phyloP scores from a whole-genome alignment of 371 early-diverging fungal genomes.

The Lichtheimia corymbifera region DNA sequence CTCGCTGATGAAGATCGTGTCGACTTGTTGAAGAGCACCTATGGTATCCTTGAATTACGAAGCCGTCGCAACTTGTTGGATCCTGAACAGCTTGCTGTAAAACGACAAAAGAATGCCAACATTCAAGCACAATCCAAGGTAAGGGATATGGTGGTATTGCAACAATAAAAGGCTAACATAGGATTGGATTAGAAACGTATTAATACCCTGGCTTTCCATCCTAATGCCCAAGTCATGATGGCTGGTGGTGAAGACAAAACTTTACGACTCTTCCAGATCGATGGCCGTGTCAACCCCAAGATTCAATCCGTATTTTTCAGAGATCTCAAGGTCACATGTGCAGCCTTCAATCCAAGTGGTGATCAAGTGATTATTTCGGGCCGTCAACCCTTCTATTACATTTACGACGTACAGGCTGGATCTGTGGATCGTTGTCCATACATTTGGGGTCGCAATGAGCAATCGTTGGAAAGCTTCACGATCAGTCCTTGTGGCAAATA shows the following conservation, averaged over 20 bases:
- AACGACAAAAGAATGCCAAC: conserved; percentile 78
- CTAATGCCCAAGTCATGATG: conserved; percentile 83
- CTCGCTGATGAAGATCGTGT: conserved; percentile 45
- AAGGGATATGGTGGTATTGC: conserved; percentile 5
- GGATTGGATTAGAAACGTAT: conserved; percentile 26
- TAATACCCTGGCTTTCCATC: conserved; percentile 85
- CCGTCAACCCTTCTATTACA: conserved; percentile 74
- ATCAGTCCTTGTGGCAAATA: conserved; percentile 63
- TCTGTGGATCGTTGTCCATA: conserved; percentile 66
- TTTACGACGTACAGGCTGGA: conserved; percentile 84
- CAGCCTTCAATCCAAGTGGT: conserved; percentile 78
- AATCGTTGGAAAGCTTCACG: conserved; percentile 54
- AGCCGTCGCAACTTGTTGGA: conserved; percentile 34
- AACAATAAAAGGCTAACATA: neutral
- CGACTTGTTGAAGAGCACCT: conserved; percentile 51
- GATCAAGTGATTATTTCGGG: conserved; percentile 76
- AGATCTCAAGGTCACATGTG: conserved; percentile 77
- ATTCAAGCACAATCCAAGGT: conserved; percentile 44
- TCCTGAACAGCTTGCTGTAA: conserved; percentile 60
- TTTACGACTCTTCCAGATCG: conserved; percentile 83
- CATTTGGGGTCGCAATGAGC: conserved; percentile 74
- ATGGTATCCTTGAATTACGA: conserved; percentile 54
- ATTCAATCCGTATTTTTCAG: conserved; percentile 81
- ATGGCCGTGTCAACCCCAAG: conserved; percentile 88
- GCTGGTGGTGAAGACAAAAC: conserved; percentile 87